These are phyloP conservation scores for Symbiodinium natans DNA, from an alignment of 73 alveolate genomes.

Conservation along the genomic window DNA sequence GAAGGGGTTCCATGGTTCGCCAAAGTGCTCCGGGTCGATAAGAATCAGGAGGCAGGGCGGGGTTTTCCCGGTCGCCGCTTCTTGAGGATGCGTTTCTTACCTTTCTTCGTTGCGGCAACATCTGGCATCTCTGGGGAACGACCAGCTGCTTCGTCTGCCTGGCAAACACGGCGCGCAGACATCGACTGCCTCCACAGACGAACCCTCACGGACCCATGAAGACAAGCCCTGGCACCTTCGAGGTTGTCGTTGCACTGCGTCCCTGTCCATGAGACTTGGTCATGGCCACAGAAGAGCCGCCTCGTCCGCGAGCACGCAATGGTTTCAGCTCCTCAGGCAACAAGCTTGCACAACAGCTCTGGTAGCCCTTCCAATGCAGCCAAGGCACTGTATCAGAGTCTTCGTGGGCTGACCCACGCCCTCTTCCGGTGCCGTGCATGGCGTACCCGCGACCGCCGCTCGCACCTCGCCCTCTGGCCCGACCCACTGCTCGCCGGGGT, in stretches of 20 bases:
- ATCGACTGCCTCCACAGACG: background rate
- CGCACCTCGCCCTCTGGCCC: background rate
- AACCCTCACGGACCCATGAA: background rate
- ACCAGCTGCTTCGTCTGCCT: background rate
- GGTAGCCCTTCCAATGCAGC: too few species aligned
- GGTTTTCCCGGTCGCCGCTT: background rate
- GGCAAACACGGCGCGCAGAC: background rate
- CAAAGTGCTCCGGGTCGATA: too few species aligned
- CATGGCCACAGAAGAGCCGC: background rate
- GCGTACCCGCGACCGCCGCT: background rate
- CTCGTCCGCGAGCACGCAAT: background rate
- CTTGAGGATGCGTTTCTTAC: background rate
- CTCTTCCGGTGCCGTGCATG: background rate
- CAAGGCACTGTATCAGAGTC: background rate
- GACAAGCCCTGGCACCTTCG: background rate
- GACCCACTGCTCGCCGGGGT: background rate
- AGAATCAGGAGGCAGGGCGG: background rate
- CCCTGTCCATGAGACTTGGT: background rate
- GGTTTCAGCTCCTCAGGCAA: background rate
- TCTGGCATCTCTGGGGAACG: background rate
- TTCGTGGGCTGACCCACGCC: slow-evolving; percentile 6
- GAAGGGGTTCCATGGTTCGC: too few species aligned
- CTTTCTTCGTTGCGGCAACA: background rate
- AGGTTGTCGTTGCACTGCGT: background rate
- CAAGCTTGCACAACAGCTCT: too few species aligned